Evolutionary conservation across 78 protist genomes (phyloP), one percentile per base, ranked within the genome.

Genomic region (Dictyostelium capitatum): DNA sequence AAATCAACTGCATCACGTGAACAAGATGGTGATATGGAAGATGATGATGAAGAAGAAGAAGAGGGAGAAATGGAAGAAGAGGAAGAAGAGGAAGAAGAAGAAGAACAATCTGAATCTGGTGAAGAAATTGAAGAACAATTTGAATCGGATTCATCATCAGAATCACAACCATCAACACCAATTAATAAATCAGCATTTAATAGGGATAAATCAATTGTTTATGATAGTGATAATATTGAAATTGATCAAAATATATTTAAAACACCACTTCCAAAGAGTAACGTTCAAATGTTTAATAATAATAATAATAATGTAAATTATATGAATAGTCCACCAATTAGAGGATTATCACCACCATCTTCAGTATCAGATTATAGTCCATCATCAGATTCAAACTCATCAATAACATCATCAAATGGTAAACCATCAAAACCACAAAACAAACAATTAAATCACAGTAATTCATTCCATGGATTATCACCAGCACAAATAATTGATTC

Each of bases 401-500:
- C 79, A 9, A 1, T 8, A 0, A 73, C 56, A 19, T 54, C 56
- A 46, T 12, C 79, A n/a, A 32, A 32, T 9, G 19, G 11, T 25
- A 62, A 62, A 37, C 43, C 43, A n/a, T 23, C 20, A 62, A 4
- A 41, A 7, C 9, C 25, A 70, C 32, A 28, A 70, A 9, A 70
- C 2, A 2, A 70, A 28, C 2, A 70, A 15, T 17, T 64, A 25
- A 64, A 57, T 57, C 23, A 67, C 30, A 32, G 51, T 32, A 70
- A 73, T 47, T 73, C 79, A n/a, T 73, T n/a, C 50, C 51, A 30
- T 73, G 79, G 79, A 17, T 15, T 73, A 46, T 73, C 79, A 73
- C 79, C 79, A 9, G 51, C 79, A 30, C 59, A 73, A 73, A 73
- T 73, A 10, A 73, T 47, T 6, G 79, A 37, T 20, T 20, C 79